These are phyloP conservation scores for Thinopyrum elongatum DNA, from an alignment of 176 grass and related monocot species.

Conservation along the genomic window DNA sequence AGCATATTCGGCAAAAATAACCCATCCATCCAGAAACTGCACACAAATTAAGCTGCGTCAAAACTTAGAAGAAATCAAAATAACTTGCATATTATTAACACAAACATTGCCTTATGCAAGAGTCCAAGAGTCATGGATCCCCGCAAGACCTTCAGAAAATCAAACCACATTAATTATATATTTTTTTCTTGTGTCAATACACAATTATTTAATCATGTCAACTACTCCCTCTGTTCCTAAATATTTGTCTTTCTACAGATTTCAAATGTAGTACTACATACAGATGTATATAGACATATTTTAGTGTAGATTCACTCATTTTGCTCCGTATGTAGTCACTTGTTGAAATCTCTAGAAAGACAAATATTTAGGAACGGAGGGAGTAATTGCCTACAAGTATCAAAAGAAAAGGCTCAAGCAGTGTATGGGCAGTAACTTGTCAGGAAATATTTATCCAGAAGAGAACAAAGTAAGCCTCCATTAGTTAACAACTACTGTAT, in stretches of 20 bases:
- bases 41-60: conserved; percentile 23
- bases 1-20: conserved; percentile 88
- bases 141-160: neutral
- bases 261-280: too few relatives aligned
- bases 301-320: too few relatives aligned
- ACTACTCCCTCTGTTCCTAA: too few relatives aligned
- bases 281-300: too few relatives aligned
- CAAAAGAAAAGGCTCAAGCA: neutral
- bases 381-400: neutral
- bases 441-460: conserved; percentile 7
- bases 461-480: neutral
- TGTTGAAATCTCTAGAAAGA: too few relatives aligned
- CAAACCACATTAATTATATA: neutral
- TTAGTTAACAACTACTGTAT: conserved; percentile 1
- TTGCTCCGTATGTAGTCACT: too few relatives aligned
- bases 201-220: neutral
- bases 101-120: neutral
- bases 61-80: neutral
- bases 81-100: neutral
- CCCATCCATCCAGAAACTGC: conserved; percentile 97
- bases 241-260: too few relatives aligned
- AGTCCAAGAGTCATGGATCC: neutral
- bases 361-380: too few relatives aligned
- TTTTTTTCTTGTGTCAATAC: neutral
- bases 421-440: neutral